Evolutionary conservation across 1,284 basidiomycete species (phyloP).

Genomic region (Kalmanozyma brasiliensis): DNA sequence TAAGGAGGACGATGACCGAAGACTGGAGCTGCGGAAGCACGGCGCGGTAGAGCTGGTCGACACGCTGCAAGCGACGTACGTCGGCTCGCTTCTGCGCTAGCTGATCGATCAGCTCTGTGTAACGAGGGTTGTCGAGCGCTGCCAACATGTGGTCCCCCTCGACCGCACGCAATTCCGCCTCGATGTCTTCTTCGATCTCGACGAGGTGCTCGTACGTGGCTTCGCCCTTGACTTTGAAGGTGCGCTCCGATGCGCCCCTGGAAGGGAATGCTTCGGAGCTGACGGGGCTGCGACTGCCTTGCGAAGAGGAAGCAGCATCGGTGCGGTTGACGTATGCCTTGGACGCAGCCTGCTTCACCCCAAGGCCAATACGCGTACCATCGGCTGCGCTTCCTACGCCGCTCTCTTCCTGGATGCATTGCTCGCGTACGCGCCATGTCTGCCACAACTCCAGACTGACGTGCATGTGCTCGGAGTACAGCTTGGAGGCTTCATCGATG

Average conservation of each 20-base stretch:
- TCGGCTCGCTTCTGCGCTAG: slow-evolving; percentile 59
- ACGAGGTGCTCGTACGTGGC: slow-evolving; percentile 59
- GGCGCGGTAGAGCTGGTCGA: slow-evolving; percentile 61
- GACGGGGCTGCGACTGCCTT: slow-evolving; percentile 57
- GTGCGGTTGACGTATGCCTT: slow-evolving; percentile 34
- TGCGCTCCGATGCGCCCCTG: slow-evolving; percentile 24
- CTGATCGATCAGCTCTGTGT: slow-evolving; percentile 35
- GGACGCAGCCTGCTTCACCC: slow-evolving; percentile 28
- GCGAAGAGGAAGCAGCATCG: slow-evolving; percentile 47
- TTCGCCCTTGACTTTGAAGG: slow-evolving; percentile 55
- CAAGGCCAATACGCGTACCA: slow-evolving; percentile 52
- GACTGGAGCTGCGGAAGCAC: slow-evolving; percentile 62
- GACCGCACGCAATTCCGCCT: slow-evolving; percentile 49
- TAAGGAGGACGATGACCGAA: slow-evolving; percentile 66
- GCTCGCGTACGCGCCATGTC: slow-evolving; percentile 93
- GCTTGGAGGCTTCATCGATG: slow-evolving; percentile 91
- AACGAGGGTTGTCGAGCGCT: slow-evolving; percentile 57
- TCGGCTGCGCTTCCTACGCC: slow-evolving; percentile 79
- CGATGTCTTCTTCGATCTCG: slow-evolving; percentile 55
- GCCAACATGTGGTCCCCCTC: slow-evolving; percentile 59
- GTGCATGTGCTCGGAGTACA: slow-evolving; percentile 91
- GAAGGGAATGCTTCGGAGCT: slow-evolving; percentile 45
- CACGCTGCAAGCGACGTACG: slow-evolving; percentile 56
- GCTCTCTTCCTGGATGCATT: slow-evolving; percentile 91
- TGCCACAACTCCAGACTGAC: slow-evolving; percentile 88